These are phyloP conservation scores for Ailanthus altissimus DNA, from an alignment of 345 rosid species.

Conservation along the genomic window DNA sequence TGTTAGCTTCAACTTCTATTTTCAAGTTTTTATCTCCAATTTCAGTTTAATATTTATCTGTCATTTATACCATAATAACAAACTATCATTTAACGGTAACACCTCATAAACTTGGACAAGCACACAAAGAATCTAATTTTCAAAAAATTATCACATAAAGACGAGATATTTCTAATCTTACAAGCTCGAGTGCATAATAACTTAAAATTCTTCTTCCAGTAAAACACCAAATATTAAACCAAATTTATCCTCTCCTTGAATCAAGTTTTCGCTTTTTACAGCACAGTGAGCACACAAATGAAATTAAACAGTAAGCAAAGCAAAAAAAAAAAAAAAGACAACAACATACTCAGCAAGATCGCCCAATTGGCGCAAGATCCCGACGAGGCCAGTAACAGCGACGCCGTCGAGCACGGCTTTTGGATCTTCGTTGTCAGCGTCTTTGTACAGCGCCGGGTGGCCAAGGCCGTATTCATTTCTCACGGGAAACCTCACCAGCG, in stretches of 20 bases:
- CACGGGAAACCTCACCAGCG: slow-evolving; percentile 67
- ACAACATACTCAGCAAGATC: slow-evolving; percentile 91
- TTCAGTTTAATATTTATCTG: background rate
- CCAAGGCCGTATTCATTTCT: slow-evolving; percentile 67
- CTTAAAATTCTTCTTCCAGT: background rate
- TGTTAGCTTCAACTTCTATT: background rate
- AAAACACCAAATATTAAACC: background rate
- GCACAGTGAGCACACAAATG: background rate
- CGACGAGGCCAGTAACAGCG: slow-evolving; percentile 81
- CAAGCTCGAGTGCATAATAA: background rate
- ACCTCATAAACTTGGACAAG: background rate
- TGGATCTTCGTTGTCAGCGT: slow-evolving; percentile 73
- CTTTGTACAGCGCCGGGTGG: slow-evolving; percentile 53
- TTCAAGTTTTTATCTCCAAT: background rate
- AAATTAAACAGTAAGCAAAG: background rate
- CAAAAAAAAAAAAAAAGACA: background rate
- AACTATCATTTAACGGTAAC: background rate
- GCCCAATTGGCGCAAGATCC: slow-evolving; percentile 96
- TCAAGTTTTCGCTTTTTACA: background rate
- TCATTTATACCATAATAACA: background rate
- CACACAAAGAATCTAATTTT: slow-evolving; percentile 2
- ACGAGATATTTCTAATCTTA: background rate
- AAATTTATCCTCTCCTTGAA: background rate
- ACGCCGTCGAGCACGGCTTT: slow-evolving; percentile 75
- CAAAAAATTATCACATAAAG: background rate